Conservation (phyloP, 1,139 yeast species). For the Magnusiomyces magnusii region DNA sequence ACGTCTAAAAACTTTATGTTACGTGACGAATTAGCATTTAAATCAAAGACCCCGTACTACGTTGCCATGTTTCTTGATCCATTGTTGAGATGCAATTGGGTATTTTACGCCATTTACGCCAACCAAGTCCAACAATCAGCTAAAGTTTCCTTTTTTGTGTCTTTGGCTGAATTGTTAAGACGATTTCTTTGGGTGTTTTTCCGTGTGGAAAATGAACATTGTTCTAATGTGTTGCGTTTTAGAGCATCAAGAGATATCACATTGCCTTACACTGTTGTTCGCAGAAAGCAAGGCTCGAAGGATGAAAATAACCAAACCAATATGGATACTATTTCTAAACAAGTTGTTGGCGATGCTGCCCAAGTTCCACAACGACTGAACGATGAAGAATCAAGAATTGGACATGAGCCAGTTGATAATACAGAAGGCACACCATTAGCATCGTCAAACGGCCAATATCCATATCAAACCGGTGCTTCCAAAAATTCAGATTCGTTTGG, state of each 20-base stretch:
- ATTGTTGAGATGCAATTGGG: constrained; percentile 79
- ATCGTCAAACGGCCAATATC: background rate
- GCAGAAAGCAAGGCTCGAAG: constrained; percentile 2
- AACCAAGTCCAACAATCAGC: constrained; percentile 82
- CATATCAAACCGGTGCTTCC: background rate
- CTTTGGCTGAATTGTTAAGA: constrained; percentile 70
- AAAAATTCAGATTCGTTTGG: constrained; percentile 12
- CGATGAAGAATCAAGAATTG: constrained; percentile 3
- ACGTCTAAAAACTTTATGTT: constrained; percentile 52
- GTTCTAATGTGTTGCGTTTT: constrained; percentile 75
- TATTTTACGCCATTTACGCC: constrained; percentile 66
- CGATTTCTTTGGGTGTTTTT: constrained; percentile 84
- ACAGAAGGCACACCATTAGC: background rate
- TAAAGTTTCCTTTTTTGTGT: constrained; percentile 76
- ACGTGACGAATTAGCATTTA: constrained; percentile 63
- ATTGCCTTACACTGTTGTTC: constrained; percentile 59
- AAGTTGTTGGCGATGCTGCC: background rate
- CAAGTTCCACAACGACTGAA: background rate
- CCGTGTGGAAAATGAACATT: constrained; percentile 94
- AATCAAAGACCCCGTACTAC: constrained; percentile 58
- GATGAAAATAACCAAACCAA: background rate
- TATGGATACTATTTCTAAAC: background rate
- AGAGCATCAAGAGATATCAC: constrained; percentile 84
- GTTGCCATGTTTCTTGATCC: constrained; percentile 66
- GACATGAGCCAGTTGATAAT: constrained; percentile 13